Percentiles rank a stretch among this genome's conserved stretches.
phyloP scores from a whole-genome alignment of 2,329 filamentous ascomycete species.

The Epichloe gansuensis region DNA sequence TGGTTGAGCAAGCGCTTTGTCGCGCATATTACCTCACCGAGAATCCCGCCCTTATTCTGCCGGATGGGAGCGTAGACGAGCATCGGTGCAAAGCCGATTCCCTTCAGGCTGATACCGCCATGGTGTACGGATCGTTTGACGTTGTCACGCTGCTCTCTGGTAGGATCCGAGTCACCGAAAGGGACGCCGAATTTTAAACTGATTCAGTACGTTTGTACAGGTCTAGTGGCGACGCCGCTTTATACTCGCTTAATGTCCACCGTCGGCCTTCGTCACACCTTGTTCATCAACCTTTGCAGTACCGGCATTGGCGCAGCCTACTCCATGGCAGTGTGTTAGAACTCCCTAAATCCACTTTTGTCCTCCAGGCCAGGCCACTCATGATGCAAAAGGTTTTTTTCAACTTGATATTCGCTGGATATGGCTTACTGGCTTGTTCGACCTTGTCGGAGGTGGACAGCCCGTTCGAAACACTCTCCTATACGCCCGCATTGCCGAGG shows the following conservation, averaged over 20 bases:
- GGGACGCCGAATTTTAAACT: too few relatives aligned
- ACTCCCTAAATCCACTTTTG: too few relatives aligned
- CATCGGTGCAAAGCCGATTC: not conserved
- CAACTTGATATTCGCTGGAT: not conserved
- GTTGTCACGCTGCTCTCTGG: not conserved
- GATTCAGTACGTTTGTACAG: not conserved
- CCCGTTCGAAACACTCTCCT: not conserved
- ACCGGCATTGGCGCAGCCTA: not conserved
- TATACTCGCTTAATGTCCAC: not conserved
- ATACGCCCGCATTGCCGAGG: not conserved
- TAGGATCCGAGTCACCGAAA: not conserved
- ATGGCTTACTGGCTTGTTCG: not conserved
- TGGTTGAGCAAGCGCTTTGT: not conserved
- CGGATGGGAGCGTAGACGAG: not conserved
- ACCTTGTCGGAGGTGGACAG: not conserved
- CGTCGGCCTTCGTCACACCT: not conserved
- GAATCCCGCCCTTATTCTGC: not conserved
- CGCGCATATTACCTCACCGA: not conserved
- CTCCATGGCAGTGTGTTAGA: not conserved
- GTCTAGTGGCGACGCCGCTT: not conserved
- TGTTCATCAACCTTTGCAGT: not conserved
- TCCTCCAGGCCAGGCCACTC: not conserved
- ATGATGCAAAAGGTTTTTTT: not conserved
- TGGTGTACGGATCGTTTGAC: not conserved
- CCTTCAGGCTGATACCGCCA: not conserved